Percentiles rank a stretch among this genome's conserved stretches.
Conservation (phyloP, 2,329 filamentous ascomycete genomes). For the Stemphylium beticola region DNA sequence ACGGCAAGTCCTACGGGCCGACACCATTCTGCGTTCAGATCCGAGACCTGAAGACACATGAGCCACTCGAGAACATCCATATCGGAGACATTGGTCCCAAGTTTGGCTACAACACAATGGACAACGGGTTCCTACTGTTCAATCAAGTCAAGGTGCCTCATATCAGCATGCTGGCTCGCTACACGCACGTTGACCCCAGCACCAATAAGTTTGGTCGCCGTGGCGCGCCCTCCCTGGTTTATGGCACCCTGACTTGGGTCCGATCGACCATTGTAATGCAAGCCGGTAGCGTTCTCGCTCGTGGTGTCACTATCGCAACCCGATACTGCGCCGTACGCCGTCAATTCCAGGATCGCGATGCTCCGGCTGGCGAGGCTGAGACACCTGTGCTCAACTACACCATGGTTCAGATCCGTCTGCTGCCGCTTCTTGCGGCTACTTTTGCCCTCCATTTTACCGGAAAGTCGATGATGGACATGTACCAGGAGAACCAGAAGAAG, state of each 20-base stretch:
- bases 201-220: conserved; percentile 73
- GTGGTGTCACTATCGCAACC: conserved; percentile 78
- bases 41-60: conserved; percentile 58
- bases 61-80: conserved; percentile 61
- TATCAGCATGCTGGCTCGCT: conserved; percentile 73
- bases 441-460: conserved; percentile 83
- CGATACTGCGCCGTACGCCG: conserved; percentile 75
- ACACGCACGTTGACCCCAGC: conserved; percentile 70
- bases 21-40: conserved; percentile 82
- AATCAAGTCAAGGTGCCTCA: conserved; percentile 79
- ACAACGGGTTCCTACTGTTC: conserved; percentile 80
- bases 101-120: conserved; percentile 81
- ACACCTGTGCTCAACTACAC: conserved; percentile 81
- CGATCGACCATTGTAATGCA: conserved; percentile 76
- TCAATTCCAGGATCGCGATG: conserved; percentile 80
- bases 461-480: conserved; percentile 75
- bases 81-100: conserved; percentile 84
- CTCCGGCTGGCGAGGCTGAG: conserved; percentile 65
- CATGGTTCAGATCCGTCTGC: conserved; percentile 76
- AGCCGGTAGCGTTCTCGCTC: conserved; percentile 72
- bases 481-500: conserved; percentile 73
- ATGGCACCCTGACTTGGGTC: conserved; percentile 78
- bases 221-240: conserved; percentile 70
- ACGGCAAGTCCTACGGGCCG: conserved; percentile 72
- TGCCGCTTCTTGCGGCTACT: conserved; percentile 74